Evolutionary conservation across 2,329 filamentous ascomycete species (phyloP).

Genomic region (Nemania abortiva): DNA sequence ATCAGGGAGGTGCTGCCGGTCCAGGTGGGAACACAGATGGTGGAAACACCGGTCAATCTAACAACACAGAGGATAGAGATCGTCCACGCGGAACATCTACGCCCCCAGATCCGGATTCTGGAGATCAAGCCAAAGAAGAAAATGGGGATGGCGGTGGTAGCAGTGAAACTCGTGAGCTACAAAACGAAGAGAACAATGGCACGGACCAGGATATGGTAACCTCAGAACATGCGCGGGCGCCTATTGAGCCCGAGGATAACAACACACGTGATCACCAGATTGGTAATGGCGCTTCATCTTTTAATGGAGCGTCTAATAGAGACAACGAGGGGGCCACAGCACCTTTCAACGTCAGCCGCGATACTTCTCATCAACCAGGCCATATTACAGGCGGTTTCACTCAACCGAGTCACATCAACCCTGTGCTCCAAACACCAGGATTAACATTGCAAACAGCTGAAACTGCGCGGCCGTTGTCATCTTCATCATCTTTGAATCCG

Average conservation of each 20-base stretch:
- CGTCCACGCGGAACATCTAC: neutral
- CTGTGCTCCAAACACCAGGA: neutral
- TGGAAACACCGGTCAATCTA: neutral
- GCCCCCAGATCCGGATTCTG: neutral
- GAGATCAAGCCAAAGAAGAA: slow-evolving; percentile 8
- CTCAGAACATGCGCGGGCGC: neutral
- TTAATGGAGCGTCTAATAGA: neutral
- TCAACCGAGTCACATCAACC: neutral
- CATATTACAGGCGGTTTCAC: neutral
- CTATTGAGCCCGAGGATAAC: neutral
- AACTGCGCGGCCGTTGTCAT: neutral
- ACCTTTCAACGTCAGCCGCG: too few species aligned
- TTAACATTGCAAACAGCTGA: slow-evolving; percentile 3
- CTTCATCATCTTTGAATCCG: slow-evolving; percentile 31
- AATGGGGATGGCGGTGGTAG: neutral
- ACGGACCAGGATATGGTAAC: neutral
- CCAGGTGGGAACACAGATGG: neutral
- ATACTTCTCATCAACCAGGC: slow-evolving; percentile 1
- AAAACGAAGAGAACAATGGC: neutral
- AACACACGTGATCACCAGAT: slow-evolving; percentile 8
- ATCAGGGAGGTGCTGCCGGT: neutral
- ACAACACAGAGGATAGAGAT: slow-evolving; percentile 1
- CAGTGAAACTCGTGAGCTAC: neutral
- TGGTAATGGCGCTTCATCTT: neutral
- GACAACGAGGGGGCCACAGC: neutral